Percentiles rank a stretch among this genome's conserved stretches.
These are phyloP conservation scores for Pythium apleroticum DNA, from an alignment of 352 stramenopile species.

Conservation along the genomic window DNA sequence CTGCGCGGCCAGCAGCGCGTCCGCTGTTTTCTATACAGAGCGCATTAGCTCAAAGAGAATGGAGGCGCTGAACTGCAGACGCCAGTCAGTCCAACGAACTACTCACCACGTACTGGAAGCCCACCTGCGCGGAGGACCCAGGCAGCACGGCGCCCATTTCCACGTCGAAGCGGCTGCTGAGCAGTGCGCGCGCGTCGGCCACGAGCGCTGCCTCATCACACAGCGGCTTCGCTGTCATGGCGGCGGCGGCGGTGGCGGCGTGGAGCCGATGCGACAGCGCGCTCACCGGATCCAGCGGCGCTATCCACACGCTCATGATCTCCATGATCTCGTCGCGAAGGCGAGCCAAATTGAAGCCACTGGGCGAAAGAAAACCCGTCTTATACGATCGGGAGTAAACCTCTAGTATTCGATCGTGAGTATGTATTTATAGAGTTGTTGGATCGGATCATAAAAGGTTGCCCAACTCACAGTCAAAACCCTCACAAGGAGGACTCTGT, in stretches of 20 bases:
- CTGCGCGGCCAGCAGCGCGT: constrained; percentile 77
- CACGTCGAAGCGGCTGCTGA: constrained; percentile 56
- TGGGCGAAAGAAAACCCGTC: no score
- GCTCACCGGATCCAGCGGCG: background rate
- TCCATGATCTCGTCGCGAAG: background rate
- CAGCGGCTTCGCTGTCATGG: background rate
- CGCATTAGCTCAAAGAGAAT: background rate
- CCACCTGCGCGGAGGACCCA: constrained; percentile 42
- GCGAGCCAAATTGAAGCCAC: constrained; percentile 18
- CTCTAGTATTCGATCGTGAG: background rate
- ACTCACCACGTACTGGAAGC: constrained; percentile 79
- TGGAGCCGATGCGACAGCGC: constrained; percentile 7
- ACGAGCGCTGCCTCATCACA: constrained; percentile 58
- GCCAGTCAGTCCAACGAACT: no score
- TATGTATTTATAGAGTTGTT: no score
- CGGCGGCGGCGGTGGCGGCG: background rate
- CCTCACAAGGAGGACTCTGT: no score
- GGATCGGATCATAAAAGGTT: no score
- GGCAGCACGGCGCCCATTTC: constrained; percentile 70
- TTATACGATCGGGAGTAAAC: no score
- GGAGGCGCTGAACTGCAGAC: background rate
- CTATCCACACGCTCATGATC: constrained; percentile 23
- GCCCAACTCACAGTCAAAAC: no score
- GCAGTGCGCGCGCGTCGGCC: constrained; percentile 39
- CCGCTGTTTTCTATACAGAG: constrained; percentile 55